Evolutionary conservation across 2,329 filamentous ascomycete genomes (phyloP).

Genomic region (Thelonectria rubi): DNA sequence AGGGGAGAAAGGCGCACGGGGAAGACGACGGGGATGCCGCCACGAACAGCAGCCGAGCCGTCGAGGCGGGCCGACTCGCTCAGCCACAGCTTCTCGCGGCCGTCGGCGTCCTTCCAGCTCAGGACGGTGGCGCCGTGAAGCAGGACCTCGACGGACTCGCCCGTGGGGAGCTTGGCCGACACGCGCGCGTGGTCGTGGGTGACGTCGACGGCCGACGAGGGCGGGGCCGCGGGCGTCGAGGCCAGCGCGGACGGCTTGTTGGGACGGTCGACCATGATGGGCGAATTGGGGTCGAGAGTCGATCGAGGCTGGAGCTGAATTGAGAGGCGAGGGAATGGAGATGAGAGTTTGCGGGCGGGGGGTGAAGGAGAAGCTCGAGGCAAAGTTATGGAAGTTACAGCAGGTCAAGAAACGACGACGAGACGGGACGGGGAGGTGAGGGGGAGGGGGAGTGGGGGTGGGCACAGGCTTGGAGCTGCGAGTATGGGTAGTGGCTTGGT

Average conservation of each 20-base stretch:
- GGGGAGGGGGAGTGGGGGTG: too few species aligned
- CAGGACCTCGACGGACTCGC: conserved; percentile 85
- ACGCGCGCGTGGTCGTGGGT: conserved; percentile 76
- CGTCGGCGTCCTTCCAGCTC: conserved; percentile 87
- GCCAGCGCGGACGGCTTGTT: conserved; percentile 84
- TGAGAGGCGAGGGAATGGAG: not conserved
- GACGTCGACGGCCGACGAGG: conserved; percentile 79
- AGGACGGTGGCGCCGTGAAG: conserved; percentile 93
- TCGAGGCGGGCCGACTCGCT: conserved; percentile 83
- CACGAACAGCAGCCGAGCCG: conserved; percentile 87
- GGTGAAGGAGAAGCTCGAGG: too few species aligned
- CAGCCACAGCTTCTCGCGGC: conserved; percentile 85
- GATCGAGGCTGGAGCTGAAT: not conserved
- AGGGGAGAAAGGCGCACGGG: conserved; percentile 69
- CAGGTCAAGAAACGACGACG: too few species aligned
- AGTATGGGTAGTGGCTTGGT: too few species aligned
- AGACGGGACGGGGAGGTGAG: too few species aligned
- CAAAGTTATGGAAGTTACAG: too few species aligned
- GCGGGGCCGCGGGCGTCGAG: conserved; percentile 76
- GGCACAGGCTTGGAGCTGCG: too few species aligned
- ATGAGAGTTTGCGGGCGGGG: not conserved
- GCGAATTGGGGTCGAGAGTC: not conserved
- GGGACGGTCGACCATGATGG: conserved; percentile 78
- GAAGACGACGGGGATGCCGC: conserved; percentile 92
- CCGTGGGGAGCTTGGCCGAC: conserved; percentile 82